A percentile compares a stretch with the other conserved stretches of the same genome.
Evolutionary conservation across 2,329 filamentous ascomycete genomes (phyloP).

Genomic region (Cordyceps cicadae): DNA sequence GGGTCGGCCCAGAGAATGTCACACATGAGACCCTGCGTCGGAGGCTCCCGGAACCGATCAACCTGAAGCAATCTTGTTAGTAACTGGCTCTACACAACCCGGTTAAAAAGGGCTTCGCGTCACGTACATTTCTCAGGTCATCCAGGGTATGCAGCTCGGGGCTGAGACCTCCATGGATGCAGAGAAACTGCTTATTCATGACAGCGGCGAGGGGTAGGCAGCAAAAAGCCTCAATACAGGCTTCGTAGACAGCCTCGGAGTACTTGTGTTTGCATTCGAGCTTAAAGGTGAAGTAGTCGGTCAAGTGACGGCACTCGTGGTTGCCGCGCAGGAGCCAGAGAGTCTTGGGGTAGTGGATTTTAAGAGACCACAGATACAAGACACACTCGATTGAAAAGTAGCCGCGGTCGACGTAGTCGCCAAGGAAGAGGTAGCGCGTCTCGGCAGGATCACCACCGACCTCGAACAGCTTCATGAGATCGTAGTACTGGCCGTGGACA

Average conservation of each 20-base stretch:
- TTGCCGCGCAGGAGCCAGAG: conserved; percentile 96
- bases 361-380: conserved; percentile 92
- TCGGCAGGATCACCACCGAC: conserved; percentile 94
- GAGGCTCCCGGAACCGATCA: conserved; percentile 94
- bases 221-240: conserved; percentile 98
- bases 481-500: conserved; percentile 98
- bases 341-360: conserved; percentile 98
- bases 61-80: conserved; percentile 42
- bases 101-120: not conserved
- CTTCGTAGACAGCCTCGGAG: conserved; percentile 90
- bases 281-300: conserved; percentile 99
- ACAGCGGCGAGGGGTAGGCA: conserved; percentile 84
- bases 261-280: conserved; percentile 99
- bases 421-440: conserved; percentile 92
- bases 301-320: conserved; percentile 97
- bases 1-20: conserved; percentile 99
- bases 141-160: conserved; percentile 94
- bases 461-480: conserved; percentile 99
- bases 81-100: not conserved
- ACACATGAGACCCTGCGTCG: conserved; percentile 97
- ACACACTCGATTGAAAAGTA: conserved; percentile 99
- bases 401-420: conserved; percentile 95
- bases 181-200: conserved; percentile 99
- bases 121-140: conserved; percentile 73
- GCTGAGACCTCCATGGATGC: conserved; percentile 93